These are phyloP conservation scores for Cymodocea nodosa DNA, from an alignment of 116 monocot genomes.

Conservation along the genomic window DNA sequence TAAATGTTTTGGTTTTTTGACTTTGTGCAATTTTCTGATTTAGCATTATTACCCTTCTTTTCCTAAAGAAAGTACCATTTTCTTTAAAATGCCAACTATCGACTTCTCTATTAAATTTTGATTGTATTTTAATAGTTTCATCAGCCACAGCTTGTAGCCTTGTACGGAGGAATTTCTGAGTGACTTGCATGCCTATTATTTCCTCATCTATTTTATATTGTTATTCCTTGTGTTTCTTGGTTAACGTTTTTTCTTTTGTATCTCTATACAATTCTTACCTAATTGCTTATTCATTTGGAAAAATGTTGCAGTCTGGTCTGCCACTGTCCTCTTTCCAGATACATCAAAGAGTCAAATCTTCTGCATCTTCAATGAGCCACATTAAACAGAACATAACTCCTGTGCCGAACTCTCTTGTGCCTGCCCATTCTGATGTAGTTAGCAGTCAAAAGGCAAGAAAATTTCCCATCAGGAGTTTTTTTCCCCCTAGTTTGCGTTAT, in stretches of 20 bases:
- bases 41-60: too few species aligned
- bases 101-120: too few species aligned
- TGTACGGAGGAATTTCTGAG: too few species aligned
- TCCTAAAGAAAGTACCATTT: too few species aligned
- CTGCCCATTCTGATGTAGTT: constrained; percentile 38
- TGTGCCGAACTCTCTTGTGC: constrained; percentile 25
- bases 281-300: not conserved
- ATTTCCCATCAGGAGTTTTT: not conserved
- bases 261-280: not conserved
- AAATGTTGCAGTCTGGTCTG: not conserved
- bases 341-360: constrained; percentile 48
- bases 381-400: constrained; percentile 25
- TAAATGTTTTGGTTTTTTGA: too few species aligned
- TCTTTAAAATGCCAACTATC: too few species aligned
- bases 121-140: too few species aligned
- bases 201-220: too few species aligned
- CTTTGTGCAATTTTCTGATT: too few species aligned
- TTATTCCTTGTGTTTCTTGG: too few species aligned
- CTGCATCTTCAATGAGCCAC: constrained; percentile 23
- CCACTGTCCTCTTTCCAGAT: constrained; percentile 23
- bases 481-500: not conserved
- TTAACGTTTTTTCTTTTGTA: not conserved
- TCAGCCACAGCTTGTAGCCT: too few species aligned
- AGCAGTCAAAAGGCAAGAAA: constrained; percentile 39
- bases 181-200: too few species aligned